Percentiles rank a stretch among this genome's conserved stretches.
phyloP scores from a whole-genome alignment of 768 basidiomycete species.

The Tricholoma flavovirens region DNA sequence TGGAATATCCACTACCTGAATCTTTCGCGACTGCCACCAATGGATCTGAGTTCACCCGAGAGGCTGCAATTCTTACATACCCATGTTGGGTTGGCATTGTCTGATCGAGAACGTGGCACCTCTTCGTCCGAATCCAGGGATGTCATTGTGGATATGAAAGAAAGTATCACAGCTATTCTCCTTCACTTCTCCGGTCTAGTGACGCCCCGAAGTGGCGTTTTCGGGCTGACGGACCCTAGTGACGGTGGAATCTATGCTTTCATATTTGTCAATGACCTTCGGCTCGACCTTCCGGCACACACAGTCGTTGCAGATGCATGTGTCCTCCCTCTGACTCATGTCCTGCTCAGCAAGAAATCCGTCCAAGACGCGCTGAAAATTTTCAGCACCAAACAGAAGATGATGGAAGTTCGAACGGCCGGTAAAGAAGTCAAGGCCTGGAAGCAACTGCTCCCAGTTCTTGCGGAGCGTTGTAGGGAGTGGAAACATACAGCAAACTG shows the following conservation, averaged over 20 bases:
- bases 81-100: conserved; percentile 14
- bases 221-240: conserved; percentile 15
- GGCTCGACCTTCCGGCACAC: conserved; percentile 34
- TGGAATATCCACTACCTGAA: conserved; percentile 26
- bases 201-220: conserved; percentile 11
- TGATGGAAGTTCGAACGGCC: background rate
- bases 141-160: conserved; percentile 23
- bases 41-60: conserved; percentile 11
- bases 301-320: conserved; percentile 38
- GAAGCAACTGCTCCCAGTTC: conserved; percentile 34
- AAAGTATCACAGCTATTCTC: conserved; percentile 20
- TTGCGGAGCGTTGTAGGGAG: conserved; percentile 34
- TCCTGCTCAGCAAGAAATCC: background rate
- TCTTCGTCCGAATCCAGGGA: conserved; percentile 4
- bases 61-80: conserved; percentile 20
- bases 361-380: background rate
- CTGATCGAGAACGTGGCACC: conserved; percentile 3
- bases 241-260: conserved; percentile 23
- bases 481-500: conserved; percentile 35
- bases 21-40: conserved; percentile 19
- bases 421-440: conserved; percentile 28
- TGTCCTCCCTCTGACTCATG: conserved; percentile 26
- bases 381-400: conserved; percentile 2
- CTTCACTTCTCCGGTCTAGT: conserved; percentile 16
- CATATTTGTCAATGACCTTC: conserved; percentile 31